Evolutionary conservation across 371 early-diverging fungal species (phyloP), one percentile per base, ranked within the genome.

Genomic region (Saksenaea vasiformis): DNA sequence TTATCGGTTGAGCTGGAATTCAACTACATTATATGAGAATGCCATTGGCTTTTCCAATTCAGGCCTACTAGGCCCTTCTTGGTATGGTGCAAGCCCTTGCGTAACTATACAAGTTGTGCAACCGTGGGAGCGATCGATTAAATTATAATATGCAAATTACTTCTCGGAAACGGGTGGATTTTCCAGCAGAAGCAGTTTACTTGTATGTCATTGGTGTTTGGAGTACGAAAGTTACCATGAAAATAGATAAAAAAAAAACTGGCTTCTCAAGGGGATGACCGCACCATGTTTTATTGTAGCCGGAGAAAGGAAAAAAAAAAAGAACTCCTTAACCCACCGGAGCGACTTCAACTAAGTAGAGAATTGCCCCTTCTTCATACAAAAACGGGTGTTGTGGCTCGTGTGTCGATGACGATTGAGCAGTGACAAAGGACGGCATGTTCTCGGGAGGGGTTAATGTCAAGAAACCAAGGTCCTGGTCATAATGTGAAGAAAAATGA

Each of bases 361-460:
- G 22, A 47, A 47, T 17, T 22, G 22, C 51, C 51, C 51, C 51
- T 47, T 47, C 19, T 47, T 47, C 51, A 47, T 47, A 47, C 51
- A 47, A 22, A 47, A 47, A 22, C 51, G 51, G 51, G 51, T 47
- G n/a, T 11, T 47, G 51, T 47, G 51, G 51, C 51, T 47, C 51
- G 51, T 47, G 51, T 47, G 51, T 47, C 51, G 51, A 47, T 47
- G 51, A 47, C 24, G 51, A 47, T n/a, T 19, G 51, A 22, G 51
- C n/a, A 47, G 51, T 1, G n/a, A 47, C 51, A 47, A 22, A 47
- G 51, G 51, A 47, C 19, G 51, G 22, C 51, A 47, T 47, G 51
- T 47, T 17, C 19, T 47, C 51, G 11, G 51, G 51, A 47, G 51
- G 51, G 51, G 51, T 47, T 22, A 47, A 47, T 22, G 51, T 47